A percentile compares a stretch with the other conserved stretches of the same genome.
Conservation (phyloP, 2,329 filamentous ascomycete species). For the Passalora sequoiae region DNA sequence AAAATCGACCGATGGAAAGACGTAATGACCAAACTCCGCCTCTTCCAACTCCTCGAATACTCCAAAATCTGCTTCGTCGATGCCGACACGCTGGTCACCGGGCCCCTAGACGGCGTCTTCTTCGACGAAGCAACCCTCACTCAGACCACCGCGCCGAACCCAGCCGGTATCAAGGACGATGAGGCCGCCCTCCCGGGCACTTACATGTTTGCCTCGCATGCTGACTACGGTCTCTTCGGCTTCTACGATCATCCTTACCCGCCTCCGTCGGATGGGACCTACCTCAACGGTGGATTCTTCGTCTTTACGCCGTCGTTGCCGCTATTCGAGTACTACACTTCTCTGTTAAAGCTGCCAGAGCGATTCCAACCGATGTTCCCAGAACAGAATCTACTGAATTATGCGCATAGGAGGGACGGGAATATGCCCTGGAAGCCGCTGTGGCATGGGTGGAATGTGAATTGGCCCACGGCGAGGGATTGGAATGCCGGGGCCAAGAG, state of each 20-base stretch:
- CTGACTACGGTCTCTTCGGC: constrained; percentile 31
- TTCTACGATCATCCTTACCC: constrained; percentile 32
- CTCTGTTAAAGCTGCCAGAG: constrained; percentile 30
- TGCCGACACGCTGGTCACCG: constrained; percentile 31
- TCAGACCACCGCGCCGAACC: constrained; percentile 26
- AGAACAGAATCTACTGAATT: constrained; percentile 40
- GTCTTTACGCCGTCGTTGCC: constrained; percentile 33
- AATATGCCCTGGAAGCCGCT: constrained; percentile 40
- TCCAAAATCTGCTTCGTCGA: constrained; percentile 36
- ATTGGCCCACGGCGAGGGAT: constrained; percentile 37
- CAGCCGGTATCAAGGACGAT: constrained; percentile 27
- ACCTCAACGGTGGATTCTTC: constrained; percentile 38
- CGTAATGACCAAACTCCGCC: constrained; percentile 35
- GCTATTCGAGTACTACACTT: constrained; percentile 37
- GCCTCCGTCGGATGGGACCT: constrained; percentile 25
- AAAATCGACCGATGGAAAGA: constrained; percentile 31
- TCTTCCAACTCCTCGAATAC: constrained; percentile 33
- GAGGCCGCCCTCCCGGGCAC: constrained; percentile 35
- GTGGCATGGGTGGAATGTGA: constrained; percentile 38
- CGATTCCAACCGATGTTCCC: constrained; percentile 33
- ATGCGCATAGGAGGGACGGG: constrained; percentile 36
- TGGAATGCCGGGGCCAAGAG: constrained; percentile 33
- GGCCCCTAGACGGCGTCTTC: constrained; percentile 30
- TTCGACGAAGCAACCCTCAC: constrained; percentile 34
- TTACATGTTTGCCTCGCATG: constrained; percentile 38